Conservation (phyloP, 345 rosid species). For the Aquilaria malaccensis region DNA sequence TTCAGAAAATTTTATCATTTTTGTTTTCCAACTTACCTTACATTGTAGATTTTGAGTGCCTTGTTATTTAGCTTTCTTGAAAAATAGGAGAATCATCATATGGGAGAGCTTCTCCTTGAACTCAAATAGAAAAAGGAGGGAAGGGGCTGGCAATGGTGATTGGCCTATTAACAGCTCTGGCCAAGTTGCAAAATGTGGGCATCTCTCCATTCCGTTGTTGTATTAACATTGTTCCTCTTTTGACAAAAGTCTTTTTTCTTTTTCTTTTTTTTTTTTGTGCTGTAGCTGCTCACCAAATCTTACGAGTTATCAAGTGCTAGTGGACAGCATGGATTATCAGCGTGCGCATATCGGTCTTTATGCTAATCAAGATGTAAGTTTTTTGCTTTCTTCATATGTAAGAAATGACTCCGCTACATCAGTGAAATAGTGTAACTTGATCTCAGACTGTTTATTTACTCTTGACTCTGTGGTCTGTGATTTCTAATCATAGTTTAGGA, state of each 20-base stretch:
- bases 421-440: background rate
- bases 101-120: too few relatives aligned
- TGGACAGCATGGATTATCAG: constrained; percentile 81
- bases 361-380: constrained; percentile 84
- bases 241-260: constrained; percentile 1
- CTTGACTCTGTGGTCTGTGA: background rate
- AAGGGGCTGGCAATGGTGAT: too few relatives aligned
- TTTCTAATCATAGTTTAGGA: background rate
- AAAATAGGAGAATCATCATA: too few relatives aligned
- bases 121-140: too few relatives aligned
- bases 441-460: too few relatives aligned
- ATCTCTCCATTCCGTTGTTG: too few relatives aligned
- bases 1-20: too few relatives aligned
- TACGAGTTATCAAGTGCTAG: constrained; percentile 68
- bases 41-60: too few relatives aligned
- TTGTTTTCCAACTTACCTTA: too few relatives aligned
- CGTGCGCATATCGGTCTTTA: constrained; percentile 84
- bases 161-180: too few relatives aligned
- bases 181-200: too few relatives aligned
- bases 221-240: background rate
- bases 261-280: constrained; percentile 8
- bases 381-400: constrained; percentile 7
- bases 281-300: constrained; percentile 90
- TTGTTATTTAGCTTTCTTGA: too few relatives aligned
- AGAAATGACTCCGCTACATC: background rate